A percentile compares a stretch with the other conserved stretches of the same genome.
Conservation (phyloP, 2,329 filamentous ascomycete genomes). For the Ophiosphaerella narmari region DNA sequence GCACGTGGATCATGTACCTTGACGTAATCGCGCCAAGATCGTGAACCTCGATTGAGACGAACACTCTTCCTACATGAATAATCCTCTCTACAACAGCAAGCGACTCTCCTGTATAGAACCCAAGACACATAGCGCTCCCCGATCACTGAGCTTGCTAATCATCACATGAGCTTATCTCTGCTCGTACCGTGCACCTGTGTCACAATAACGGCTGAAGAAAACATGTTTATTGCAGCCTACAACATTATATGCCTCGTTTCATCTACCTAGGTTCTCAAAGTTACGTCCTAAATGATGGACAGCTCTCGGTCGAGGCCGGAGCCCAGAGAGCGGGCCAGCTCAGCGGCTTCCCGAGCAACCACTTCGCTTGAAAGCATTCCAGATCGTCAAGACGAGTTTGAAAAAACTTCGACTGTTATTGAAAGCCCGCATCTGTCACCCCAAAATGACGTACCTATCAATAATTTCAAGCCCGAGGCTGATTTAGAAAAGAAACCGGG, state of each 20-base stretch:
- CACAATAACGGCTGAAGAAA: too few relatives aligned
- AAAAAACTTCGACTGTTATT: constrained; percentile 31
- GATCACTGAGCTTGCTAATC: too few relatives aligned
- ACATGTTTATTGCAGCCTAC: neutral
- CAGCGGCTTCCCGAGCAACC: constrained; percentile 24
- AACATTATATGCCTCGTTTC: neutral
- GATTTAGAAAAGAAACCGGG: constrained; percentile 39
- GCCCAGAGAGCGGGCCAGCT: constrained; percentile 29
- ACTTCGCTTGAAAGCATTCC: constrained; percentile 33
- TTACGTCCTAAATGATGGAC: constrained; percentile 21
- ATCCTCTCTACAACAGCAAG: too few relatives aligned
- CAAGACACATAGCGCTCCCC: too few relatives aligned
- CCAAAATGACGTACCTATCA: constrained; percentile 29
- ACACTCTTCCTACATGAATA: too few relatives aligned
- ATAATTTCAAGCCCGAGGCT: constrained; percentile 37
- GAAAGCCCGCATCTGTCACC: constrained; percentile 29
- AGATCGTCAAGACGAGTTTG: constrained; percentile 32
- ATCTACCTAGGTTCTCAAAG: neutral
- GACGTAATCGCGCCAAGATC: constrained; percentile 1
- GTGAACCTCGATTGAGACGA: neutral
- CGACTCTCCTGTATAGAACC: too few relatives aligned
- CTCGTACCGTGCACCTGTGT: too few relatives aligned
- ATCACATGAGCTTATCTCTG: too few relatives aligned
- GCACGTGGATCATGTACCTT: constrained; percentile 1
- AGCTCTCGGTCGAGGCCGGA: constrained; percentile 24